Evolutionary conservation across 2,329 filamentous ascomycete genomes (phyloP).

Genomic region (Thermoascus crustaceus): DNA sequence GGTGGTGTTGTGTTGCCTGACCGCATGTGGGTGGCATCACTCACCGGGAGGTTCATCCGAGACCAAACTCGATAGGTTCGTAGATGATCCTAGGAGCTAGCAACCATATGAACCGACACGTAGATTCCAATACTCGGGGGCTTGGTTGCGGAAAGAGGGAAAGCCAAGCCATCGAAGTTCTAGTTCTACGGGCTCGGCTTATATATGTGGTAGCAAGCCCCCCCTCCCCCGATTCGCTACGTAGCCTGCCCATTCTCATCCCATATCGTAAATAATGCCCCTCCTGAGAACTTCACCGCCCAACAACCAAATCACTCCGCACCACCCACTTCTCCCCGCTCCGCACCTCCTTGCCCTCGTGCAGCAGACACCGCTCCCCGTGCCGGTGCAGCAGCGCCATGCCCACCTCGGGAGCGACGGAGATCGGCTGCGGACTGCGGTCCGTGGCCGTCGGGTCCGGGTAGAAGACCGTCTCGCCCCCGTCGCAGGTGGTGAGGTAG

Average conservation of each 20-base stretch:
- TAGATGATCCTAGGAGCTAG: too few species aligned
- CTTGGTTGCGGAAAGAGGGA: too few species aligned
- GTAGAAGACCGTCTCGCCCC: constrained; percentile 90
- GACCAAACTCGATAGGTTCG: too few species aligned
- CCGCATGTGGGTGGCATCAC: too few species aligned
- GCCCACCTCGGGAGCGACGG: constrained; percentile 70
- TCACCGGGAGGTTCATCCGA: too few species aligned
- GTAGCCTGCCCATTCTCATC: not conserved
- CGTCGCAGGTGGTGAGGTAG: constrained; percentile 76
- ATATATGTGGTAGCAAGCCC: too few species aligned
- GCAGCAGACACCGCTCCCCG: constrained; percentile 79
- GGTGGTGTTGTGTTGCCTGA: too few species aligned
- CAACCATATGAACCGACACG: too few species aligned
- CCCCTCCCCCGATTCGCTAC: too few species aligned
- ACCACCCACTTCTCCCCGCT: constrained; percentile 87
- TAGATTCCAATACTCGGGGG: too few species aligned
- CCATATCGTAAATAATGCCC: not conserved
- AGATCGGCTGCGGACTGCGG: constrained; percentile 53
- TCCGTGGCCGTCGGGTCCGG: constrained; percentile 49
- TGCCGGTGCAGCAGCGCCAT: constrained; percentile 82
- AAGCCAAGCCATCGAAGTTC: too few species aligned
- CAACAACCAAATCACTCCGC: constrained; percentile 61
- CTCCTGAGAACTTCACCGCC: constrained; percentile 22
- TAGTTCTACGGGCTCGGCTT: too few species aligned
- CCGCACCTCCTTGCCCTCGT: constrained; percentile 73